phyloP scores from a whole-genome alignment of 2,329 filamentous ascomycete genomes.

The Calonectria pseudoturangicola region DNA sequence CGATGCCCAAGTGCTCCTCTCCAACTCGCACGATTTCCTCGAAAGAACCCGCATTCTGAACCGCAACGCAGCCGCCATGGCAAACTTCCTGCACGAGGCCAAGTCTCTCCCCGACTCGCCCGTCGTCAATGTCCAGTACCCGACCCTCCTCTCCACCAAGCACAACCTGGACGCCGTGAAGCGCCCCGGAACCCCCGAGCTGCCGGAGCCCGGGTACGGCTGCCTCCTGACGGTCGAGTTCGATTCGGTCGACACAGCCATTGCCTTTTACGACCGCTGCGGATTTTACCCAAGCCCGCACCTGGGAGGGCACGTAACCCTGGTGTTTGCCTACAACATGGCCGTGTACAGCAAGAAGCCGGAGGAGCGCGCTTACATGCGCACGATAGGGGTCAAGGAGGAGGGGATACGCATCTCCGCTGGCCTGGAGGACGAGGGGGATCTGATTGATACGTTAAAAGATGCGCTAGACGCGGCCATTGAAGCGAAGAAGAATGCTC shows the following conservation, averaged over 20 bases:
- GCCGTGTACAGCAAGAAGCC: constrained; percentile 64
- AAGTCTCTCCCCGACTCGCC: constrained; percentile 57
- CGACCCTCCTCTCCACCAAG: constrained; percentile 60
- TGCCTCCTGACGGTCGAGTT: constrained; percentile 74
- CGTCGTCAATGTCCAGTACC: constrained; percentile 66
- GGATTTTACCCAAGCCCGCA: constrained; percentile 72
- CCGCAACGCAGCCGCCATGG: constrained; percentile 66
- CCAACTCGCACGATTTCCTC: constrained; percentile 67
- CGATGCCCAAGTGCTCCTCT: constrained; percentile 67
- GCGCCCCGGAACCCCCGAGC: constrained; percentile 63
- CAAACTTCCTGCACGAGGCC: constrained; percentile 59
- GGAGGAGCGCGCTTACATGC: constrained; percentile 61
- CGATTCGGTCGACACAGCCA: constrained; percentile 60
- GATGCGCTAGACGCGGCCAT: constrained; percentile 57
- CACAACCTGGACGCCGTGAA: constrained; percentile 60
- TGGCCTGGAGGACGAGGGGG: constrained; percentile 66
- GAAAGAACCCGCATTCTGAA: constrained; percentile 62
- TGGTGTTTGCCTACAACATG: constrained; percentile 69
- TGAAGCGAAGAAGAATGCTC: constrained; percentile 37
- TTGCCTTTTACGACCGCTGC: constrained; percentile 69
- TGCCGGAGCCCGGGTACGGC: constrained; percentile 71
- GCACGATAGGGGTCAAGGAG: constrained; percentile 60
- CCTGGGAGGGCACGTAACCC: constrained; percentile 71
- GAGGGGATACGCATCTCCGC: constrained; percentile 68
- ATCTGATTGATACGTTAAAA: constrained; percentile 63